A percentile compares a stretch with the other conserved stretches of the same genome.
Evolutionary conservation across 2,329 filamentous ascomycete genomes (phyloP).

Genomic region (Chrysosporium keratinophilum): DNA sequence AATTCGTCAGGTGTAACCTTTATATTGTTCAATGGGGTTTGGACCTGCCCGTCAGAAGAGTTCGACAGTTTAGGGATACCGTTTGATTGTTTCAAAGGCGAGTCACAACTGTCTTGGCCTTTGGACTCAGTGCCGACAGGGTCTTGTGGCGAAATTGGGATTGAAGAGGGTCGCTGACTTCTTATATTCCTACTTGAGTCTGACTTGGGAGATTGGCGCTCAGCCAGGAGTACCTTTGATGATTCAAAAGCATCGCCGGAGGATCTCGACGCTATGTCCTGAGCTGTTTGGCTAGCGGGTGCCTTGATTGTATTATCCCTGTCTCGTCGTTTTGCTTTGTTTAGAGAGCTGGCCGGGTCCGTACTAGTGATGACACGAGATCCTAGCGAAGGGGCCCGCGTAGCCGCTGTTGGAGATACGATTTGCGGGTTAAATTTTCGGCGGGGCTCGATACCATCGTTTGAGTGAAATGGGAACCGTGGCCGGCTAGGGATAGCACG

Average conservation of each 20-base stretch:
- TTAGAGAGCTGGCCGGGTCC: not conserved
- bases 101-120: not conserved
- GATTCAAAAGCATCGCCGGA: not conserved
- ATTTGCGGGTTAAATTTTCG: not conserved
- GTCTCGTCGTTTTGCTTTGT: not conserved
- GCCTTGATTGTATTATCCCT: not conserved
- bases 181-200: not conserved
- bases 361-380: slow-evolving; percentile 3
- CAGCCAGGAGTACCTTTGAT: not conserved
- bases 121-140: not conserved
- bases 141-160: not conserved
- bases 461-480: not conserved
- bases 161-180: not conserved
- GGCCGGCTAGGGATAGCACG: not conserved
- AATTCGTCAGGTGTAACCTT: not conserved
- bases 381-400: not conserved
- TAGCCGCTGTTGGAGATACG: not conserved
- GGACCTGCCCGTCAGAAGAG: not conserved
- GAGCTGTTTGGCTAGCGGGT: not conserved
- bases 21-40: not conserved
- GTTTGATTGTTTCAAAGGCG: not conserved
- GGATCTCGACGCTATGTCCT: not conserved
- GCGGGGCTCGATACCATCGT: not conserved
- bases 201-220: not conserved
- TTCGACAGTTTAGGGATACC: not conserved